phyloP scores from a whole-genome alignment of 371 early-diverging fungal genomes.

The Funneliformis caledonium region DNA sequence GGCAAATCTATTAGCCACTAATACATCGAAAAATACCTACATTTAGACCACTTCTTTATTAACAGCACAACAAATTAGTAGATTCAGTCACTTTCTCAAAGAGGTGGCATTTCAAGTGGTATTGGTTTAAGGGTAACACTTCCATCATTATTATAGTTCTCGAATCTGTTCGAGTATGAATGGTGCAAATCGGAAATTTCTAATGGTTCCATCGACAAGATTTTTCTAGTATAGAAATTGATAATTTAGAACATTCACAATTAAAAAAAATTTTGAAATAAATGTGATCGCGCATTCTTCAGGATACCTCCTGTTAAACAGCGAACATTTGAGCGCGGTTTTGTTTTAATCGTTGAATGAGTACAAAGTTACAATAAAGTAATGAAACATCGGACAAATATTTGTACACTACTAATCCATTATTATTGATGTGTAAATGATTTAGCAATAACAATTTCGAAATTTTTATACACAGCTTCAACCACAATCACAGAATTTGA shows the following conservation, averaged over 20 bases:
- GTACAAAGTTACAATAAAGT: constrained; percentile 69
- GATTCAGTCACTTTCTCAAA: constrained; percentile 16
- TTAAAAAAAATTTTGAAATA: not conserved
- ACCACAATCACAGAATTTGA: constrained; percentile 51
- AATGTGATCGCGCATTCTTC: not conserved
- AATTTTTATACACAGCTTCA: constrained; percentile 73
- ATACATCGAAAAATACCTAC: not conserved
- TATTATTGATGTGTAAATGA: constrained; percentile 72
- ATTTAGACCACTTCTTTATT: not conserved
- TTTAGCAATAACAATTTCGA: constrained; percentile 77
- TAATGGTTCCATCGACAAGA: not conserved
- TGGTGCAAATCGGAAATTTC: constrained; percentile 39
- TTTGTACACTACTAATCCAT: constrained; percentile 59
- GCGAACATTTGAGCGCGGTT: constrained; percentile 44
- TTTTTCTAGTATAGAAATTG: constrained; percentile 27
- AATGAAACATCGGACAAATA: constrained; percentile 79
- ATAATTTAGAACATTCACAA: constrained; percentile 40
- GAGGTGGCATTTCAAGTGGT: constrained; percentile 15
- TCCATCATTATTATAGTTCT: constrained; percentile 37
- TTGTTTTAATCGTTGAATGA: constrained; percentile 68
- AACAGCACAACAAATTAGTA: constrained; percentile 64
- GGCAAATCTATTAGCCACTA: not conserved
- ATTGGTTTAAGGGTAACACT: constrained; percentile 26
- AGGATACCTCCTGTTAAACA: constrained; percentile 46
- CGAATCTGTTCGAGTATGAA: constrained; percentile 41